Base-by-base conservation (phyloP, 148 eudicot species). In the Nepenthes mirabilis region DNA sequence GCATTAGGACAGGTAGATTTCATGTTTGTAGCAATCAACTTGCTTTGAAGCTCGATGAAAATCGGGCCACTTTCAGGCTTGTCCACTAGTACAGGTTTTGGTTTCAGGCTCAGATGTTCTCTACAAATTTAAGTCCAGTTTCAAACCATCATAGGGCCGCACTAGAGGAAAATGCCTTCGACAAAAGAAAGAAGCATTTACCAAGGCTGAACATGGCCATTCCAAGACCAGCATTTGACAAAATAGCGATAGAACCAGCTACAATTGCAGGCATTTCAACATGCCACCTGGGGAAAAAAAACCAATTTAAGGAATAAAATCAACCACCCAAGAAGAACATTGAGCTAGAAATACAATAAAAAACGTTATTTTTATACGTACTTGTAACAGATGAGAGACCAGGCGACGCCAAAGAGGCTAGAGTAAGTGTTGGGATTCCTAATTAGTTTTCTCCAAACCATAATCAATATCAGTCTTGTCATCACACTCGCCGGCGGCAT, bases 161-260 rank as follows among this genome's bases (percentile, higher is more conserved):
- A 23, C 23, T 23, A 23, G 36, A 54, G 34, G 36, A 54, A 33
- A 52, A 5, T 45, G 48, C 5, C 6, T 3, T 23, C 5, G 36
- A 54, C 34, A 14, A 33, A 33, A 40, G 49, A 53, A 36, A 34
- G 9, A 32, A 11, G 36, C 13, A 6, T 52, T 14, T 72, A 90
- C 97, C 97, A 33, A 90, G 91, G 66, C 97, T 86, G 55, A 90
- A 86, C 91, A 86, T 90, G 4, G 91, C 88, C 97, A 90, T 83
- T 40, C 97, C 97, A 43, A 90, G 97, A 11, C 90, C 90, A 34
- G 90, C 86, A 77, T 84, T 79, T 11, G 97, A 86, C 32, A 90
- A 67, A 36, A 90, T 90, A 0, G 77, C 58, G 14, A 90, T 82
- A 0, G 97, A 90, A 52, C 76, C 79, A 3, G 84, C 88, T 14